Base-by-base conservation (phyloP, 1,139 yeast species). In the Geotrichum cucujoidarum region DNA sequence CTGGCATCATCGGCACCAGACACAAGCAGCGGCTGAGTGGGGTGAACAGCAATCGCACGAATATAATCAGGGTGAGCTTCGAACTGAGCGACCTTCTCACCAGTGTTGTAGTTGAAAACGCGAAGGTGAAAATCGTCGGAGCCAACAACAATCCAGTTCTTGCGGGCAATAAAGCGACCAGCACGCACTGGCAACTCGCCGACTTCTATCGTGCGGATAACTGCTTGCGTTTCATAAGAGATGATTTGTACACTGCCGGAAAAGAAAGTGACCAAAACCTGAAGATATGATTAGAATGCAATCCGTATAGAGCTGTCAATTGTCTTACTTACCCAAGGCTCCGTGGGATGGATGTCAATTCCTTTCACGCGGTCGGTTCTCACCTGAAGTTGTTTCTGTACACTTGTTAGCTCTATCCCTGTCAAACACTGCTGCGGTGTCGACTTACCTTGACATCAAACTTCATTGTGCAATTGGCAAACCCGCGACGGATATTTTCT, bases 11-110 rank as follows among this genome's bases (percentile, higher is more conserved):
- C 98, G 46, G 95, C 83, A 44, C 92, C 87, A 4, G 97, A 85
- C 60, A 92, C 74, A 46, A 92, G 75, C 59, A 84, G 86, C 17
- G 97, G 94, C 67, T 86, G 86, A 32, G 94, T 76, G 40, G 97
- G 97, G 68, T 92, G 98, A 37, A 90, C 95, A 8, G 95, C 90
- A 59, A 92, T 78, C 46, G 87, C 80, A 66, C 98, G 82, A 61
- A 92, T 86, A 67, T 92, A 92, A 68, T 92, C 98, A 7, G 96
- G 96, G 64, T 92, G 98, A 5, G 97, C 97, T 70, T 92, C 98
- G 64, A 90, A 92, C 70, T 90, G 97, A 40, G 86, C 77, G 53
- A 92, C 78, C 67, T 88, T 89, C 68, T 92, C 98, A 46, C 95
- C 25, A 22, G 49, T 92, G 68, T 89, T 88, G 73, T 88, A 89